These are phyloP conservation scores for Pythium volutum DNA, from an alignment of 352 stramenopile species.

Conservation along the genomic window DNA sequence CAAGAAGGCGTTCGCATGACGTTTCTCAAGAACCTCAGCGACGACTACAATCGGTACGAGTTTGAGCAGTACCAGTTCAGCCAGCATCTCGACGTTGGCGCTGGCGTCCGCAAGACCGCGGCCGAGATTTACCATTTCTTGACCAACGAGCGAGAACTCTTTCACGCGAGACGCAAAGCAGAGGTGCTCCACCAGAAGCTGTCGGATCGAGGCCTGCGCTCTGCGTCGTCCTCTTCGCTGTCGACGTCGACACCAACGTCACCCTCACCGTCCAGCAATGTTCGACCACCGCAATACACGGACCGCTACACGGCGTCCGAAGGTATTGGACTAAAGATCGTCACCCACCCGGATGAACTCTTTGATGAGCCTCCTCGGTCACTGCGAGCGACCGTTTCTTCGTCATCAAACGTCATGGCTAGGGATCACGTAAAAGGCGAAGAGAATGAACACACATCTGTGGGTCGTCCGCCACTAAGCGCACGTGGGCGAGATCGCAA, in stretches of 20 bases:
- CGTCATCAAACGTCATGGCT: background rate
- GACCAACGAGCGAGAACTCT: constrained; percentile 45
- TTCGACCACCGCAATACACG: constrained; percentile 31
- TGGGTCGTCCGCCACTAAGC: background rate
- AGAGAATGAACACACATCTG: background rate
- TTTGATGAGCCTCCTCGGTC: constrained; percentile 15
- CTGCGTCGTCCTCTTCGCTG: constrained; percentile 21
- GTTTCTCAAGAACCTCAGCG: constrained; percentile 44
- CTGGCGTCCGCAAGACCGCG: constrained; percentile 58
- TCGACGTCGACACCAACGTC: background rate
- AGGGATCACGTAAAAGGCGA: background rate
- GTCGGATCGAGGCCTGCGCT: constrained; percentile 45
- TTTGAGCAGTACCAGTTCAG: constrained; percentile 77
- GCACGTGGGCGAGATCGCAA: background rate
- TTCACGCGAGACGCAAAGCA: constrained; percentile 41
- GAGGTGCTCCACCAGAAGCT: constrained; percentile 57
- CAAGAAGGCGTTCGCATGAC: constrained; percentile 37
- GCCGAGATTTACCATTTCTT: constrained; percentile 49
- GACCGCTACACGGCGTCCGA: constrained; percentile 29
- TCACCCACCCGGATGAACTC: constrained; percentile 39
- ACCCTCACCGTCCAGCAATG: background rate
- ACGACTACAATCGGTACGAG: constrained; percentile 72
- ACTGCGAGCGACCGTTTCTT: background rate
- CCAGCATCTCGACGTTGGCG: constrained; percentile 61
- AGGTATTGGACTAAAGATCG: constrained; percentile 40